These are phyloP conservation scores for Trypanosoma melophagium DNA, from an alignment of 208 protist species.

Conservation along the genomic window DNA sequence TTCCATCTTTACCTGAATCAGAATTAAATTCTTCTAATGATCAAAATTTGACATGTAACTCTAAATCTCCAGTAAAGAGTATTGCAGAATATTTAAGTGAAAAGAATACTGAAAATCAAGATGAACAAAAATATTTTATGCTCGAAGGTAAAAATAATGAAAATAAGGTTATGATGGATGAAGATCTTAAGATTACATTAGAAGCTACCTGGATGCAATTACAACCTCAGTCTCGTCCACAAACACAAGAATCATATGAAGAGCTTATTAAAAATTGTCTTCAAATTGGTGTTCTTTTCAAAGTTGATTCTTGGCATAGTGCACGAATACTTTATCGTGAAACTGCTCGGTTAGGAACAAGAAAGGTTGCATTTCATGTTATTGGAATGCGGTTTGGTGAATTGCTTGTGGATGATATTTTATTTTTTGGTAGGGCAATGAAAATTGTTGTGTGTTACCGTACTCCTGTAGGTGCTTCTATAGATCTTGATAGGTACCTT, in stretches of 20 bases:
- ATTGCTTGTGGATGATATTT: constrained; percentile 62
- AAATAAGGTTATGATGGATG: constrained; percentile 9
- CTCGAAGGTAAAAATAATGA: constrained; percentile 3
- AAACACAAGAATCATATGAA: constrained; percentile 64
- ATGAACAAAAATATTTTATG: background rate
- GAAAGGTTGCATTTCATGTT: constrained; percentile 69
- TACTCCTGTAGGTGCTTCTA: constrained; percentile 50
- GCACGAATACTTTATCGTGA: constrained; percentile 79
- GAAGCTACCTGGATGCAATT: constrained; percentile 51
- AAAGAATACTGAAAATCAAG: constrained; percentile 21
- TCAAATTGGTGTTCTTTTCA: constrained; percentile 83
- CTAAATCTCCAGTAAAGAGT: constrained; percentile 14
- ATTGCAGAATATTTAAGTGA: constrained; percentile 30
- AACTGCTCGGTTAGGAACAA: constrained; percentile 59
- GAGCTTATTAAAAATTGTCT: constrained; percentile 56
- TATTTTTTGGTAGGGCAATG: constrained; percentile 68
- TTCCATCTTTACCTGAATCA: background rate
- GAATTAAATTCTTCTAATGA: background rate
- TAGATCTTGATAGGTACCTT: constrained; percentile 72
- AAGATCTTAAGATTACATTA: constrained; percentile 27
- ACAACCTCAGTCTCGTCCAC: constrained; percentile 37
- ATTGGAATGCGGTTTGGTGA: constrained; percentile 81
- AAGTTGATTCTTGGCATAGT: constrained; percentile 88
- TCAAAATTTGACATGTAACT: background rate
- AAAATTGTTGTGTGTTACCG: constrained; percentile 84